A percentile compares a stretch with the other conserved stretches of the same genome.
phyloP scores from a whole-genome alignment of 2,329 filamentous ascomycete genomes.

The Phialocephala sp. region DNA sequence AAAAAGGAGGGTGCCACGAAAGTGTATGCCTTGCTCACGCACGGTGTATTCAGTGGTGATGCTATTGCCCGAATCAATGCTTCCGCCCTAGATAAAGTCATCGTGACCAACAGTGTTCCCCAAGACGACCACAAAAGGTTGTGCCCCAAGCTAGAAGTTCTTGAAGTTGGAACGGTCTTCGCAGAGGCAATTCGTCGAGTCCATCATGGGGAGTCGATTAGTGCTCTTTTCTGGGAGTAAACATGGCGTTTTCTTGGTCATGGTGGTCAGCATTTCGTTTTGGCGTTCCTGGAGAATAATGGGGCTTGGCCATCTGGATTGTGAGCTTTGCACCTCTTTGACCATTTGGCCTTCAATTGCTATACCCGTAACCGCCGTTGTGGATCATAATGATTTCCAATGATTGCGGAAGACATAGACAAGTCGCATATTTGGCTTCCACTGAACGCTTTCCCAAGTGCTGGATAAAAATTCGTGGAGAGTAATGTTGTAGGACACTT shows the following conservation, averaged over 20 bases:
- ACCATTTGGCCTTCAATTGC: conserved; percentile 39
- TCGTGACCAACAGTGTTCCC: conserved; percentile 94
- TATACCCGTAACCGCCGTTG: conserved; percentile 38
- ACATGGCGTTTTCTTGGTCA: conserved; percentile 45
- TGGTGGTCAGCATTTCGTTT: conserved; percentile 26
- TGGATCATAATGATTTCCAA: conserved; percentile 37
- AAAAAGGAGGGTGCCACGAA: conserved; percentile 93
- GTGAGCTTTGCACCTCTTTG: conserved; percentile 29
- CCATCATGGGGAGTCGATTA: conserved; percentile 97
- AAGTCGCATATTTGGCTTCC: conserved; percentile 31
- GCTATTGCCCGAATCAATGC: conserved; percentile 94
- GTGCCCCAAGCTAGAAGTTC: conserved; percentile 88
- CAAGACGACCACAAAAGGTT: conserved; percentile 78
- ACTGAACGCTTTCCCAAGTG: conserved; percentile 44
- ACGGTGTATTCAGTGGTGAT: conserved; percentile 94
- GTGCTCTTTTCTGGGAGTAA: conserved; percentile 80
- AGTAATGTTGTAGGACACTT: conserved; percentile 17
- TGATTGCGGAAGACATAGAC: conserved; percentile 34
- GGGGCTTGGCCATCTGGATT: conserved; percentile 31
- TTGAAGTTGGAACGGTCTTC: conserved; percentile 91
- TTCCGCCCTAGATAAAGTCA: conserved; percentile 88
- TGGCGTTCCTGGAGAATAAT: conserved; percentile 34
- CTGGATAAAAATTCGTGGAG: conserved; percentile 40
- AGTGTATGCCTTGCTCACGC: conserved; percentile 91
- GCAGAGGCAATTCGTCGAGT: conserved; percentile 95